Evolutionary conservation across 257 asterid species (phyloP).

Genomic region (Lantana camara): DNA sequence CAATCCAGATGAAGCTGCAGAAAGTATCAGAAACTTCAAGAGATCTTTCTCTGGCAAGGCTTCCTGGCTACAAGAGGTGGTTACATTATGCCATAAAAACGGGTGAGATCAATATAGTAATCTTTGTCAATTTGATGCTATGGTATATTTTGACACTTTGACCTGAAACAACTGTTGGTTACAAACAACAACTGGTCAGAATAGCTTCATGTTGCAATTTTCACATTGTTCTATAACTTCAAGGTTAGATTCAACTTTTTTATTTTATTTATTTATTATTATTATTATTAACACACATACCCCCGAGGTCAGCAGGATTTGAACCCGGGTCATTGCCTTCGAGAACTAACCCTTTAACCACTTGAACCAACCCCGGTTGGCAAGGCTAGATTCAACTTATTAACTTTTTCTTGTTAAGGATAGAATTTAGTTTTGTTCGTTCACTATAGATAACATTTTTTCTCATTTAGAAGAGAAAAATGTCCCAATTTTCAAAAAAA

Average conservation of each 20-base stretch:
- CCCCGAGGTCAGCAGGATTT: too few species aligned
- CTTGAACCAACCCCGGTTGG: too few species aligned
- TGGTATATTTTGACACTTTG: too few species aligned
- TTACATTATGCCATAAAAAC: slow-evolving; percentile 67
- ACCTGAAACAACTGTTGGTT: not conserved
- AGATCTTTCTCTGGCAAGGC: slow-evolving; percentile 87
- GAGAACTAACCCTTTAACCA: too few species aligned
- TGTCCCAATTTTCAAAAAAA: not conserved
- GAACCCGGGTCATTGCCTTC: too few species aligned
- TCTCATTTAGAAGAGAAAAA: slow-evolving; percentile 3
- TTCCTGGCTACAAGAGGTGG: slow-evolving; percentile 92
- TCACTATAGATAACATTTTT: not conserved
- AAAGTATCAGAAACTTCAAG: slow-evolving; percentile 76
- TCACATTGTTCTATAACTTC: not conserved
- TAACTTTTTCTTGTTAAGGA: slow-evolving; percentile 11
- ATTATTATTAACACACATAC: too few species aligned
- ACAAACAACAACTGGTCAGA: not conserved
- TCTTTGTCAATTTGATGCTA: not conserved
- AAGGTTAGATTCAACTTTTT: not conserved
- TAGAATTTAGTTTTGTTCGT: not conserved
- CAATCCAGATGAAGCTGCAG: slow-evolving; percentile 74
- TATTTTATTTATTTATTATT: too few species aligned
- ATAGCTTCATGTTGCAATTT: not conserved
- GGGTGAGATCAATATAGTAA: slow-evolving; percentile 60
- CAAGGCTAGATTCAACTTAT: not conserved